Percentiles rank a stretch among this genome's conserved stretches.
Conservation (phyloP, 2,329 filamentous ascomycete species). For the Graphilbum ipis-grandicollis region DNA sequence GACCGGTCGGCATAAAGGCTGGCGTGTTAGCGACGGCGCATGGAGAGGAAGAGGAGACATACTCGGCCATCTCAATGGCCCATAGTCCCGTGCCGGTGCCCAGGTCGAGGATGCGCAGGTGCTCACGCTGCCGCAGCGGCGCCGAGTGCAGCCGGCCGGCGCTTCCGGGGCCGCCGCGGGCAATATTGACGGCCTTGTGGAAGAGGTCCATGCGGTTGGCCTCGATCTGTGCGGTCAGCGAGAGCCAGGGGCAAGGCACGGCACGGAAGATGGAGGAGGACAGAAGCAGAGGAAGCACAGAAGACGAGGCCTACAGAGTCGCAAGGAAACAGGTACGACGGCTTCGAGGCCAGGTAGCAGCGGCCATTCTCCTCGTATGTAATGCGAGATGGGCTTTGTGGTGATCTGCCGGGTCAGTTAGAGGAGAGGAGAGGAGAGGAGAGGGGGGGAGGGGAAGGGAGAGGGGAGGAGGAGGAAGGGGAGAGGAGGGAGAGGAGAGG, state of each 20-base stretch:
- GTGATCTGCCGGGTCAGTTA: not conserved
- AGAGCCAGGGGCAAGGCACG: too few relatives aligned
- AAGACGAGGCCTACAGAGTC: constrained; percentile 5
- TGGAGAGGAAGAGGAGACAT: constrained; percentile 16
- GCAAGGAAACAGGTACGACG: constrained; percentile 3
- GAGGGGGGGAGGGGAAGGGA: too few relatives aligned
- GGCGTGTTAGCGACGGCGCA: not conserved
- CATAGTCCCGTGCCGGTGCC: constrained; percentile 86
- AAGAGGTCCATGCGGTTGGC: constrained; percentile 61
- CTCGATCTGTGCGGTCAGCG: not conserved
- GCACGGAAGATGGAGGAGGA: too few relatives aligned
- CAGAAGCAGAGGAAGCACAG: not conserved
- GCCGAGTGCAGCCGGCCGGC: constrained; percentile 18
- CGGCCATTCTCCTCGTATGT: constrained; percentile 4
- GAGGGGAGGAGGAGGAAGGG: too few relatives aligned
- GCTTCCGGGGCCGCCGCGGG: constrained; percentile 24
- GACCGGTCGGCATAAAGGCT: constrained; percentile 3
- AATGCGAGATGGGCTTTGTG: not conserved
- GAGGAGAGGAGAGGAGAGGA: too few relatives aligned
- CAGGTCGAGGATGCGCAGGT: constrained; percentile 37
- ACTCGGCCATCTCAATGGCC: constrained; percentile 74
- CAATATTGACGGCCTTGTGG: constrained; percentile 57
- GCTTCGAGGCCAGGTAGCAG: constrained; percentile 1
- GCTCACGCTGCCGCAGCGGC: constrained; percentile 14
- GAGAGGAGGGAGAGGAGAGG: too few relatives aligned